These are phyloP conservation scores for Hypoxylon trugodes DNA, from an alignment of 495 filamentous ascomycete species.

Conservation along the genomic window DNA sequence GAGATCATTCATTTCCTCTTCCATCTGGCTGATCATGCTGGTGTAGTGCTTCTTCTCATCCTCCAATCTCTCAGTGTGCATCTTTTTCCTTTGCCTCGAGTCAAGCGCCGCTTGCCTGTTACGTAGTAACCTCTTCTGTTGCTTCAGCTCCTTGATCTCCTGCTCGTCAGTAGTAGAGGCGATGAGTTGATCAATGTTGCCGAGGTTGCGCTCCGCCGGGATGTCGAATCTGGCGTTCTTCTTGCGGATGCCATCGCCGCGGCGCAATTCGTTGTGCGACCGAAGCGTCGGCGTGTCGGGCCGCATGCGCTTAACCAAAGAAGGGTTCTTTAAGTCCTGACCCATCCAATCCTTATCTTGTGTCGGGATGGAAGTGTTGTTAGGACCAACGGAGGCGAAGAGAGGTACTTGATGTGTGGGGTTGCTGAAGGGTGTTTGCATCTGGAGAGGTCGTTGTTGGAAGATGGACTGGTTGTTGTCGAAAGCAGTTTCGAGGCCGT, in stretches of 20 bases:
- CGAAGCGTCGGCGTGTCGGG: constrained; percentile 76
- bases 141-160: constrained; percentile 97
- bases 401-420: constrained; percentile 56
- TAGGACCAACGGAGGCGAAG: constrained; percentile 57
- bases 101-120: constrained; percentile 98
- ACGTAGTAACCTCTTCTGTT: constrained; percentile 93
- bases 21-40: constrained; percentile 74
- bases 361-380: constrained; percentile 55
- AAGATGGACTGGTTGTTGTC: constrained; percentile 64
- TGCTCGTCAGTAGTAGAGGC: constrained; percentile 87
- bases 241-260: constrained; percentile 96
- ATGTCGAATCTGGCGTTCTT: constrained; percentile 99
- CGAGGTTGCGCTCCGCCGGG: constrained; percentile 88
- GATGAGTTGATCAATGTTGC: constrained; percentile 95
- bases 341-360: constrained; percentile 64
- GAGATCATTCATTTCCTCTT: constrained; percentile 78
- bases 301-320: constrained; percentile 74
- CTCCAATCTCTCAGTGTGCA: constrained; percentile 96
- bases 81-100: constrained; percentile 97
- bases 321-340: constrained; percentile 64
- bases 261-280: constrained; percentile 79
- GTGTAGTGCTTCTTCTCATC: constrained; percentile 94
- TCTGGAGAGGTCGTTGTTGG: constrained; percentile 56
- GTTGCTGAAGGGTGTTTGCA: constrained; percentile 64
- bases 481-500: constrained; percentile 70